Evolutionary conservation across 2,329 filamentous ascomycete genomes (phyloP).

Genomic region (Bimuria novae-zelandiae): DNA sequence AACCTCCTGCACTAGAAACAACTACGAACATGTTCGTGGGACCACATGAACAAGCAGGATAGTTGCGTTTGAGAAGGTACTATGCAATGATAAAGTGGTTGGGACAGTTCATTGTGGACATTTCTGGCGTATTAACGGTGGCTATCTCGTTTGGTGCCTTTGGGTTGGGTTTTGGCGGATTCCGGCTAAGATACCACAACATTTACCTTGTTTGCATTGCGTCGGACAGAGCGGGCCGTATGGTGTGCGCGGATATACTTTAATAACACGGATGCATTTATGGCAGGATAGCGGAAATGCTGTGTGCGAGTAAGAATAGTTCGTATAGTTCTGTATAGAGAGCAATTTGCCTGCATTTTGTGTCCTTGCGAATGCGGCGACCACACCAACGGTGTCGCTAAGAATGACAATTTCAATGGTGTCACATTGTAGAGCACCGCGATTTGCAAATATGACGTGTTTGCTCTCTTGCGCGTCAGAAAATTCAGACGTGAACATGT

Average conservation of each 20-base stretch:
- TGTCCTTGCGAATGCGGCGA: no score
- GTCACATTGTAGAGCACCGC: no score
- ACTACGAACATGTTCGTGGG: no score
- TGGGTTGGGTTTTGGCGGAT: slow-evolving; percentile 8
- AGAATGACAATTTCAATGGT: no score
- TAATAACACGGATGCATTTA: slow-evolving; percentile 12
- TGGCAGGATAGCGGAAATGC: slow-evolving; percentile 6
- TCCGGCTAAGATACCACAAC: slow-evolving; percentile 38
- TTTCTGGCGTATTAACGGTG: slow-evolving; percentile 3
- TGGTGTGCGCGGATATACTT: slow-evolving; percentile 13
- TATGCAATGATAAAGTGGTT: background rate
- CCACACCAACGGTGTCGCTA: no score
- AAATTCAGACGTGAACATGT: no score
- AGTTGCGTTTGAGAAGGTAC: background rate
- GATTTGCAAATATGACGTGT: background rate
- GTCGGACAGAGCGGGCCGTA: background rate
- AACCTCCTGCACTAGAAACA: slow-evolving; percentile 51
- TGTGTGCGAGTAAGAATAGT: background rate
- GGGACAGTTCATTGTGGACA: background rate
- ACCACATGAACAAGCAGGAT: background rate
- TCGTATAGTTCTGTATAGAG: background rate
- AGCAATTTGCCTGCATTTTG: background rate
- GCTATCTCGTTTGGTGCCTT: background rate
- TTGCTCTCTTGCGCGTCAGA: no score
- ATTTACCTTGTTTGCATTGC: slow-evolving; percentile 20